Evolutionary conservation across 768 basidiomycete species (phyloP).

Genomic region (Russula sp.): DNA sequence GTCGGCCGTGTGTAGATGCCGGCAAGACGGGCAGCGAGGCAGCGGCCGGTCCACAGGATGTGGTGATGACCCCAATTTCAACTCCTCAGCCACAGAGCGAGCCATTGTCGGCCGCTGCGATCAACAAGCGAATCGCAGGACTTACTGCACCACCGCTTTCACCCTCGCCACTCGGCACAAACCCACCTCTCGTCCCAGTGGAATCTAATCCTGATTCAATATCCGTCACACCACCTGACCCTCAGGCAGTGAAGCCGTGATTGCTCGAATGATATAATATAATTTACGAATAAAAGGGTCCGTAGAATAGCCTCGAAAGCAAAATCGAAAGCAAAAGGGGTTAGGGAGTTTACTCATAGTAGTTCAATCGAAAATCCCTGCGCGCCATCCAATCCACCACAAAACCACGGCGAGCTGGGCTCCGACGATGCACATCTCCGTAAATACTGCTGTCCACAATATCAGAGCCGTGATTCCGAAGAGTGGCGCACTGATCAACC

Average conservation of each 20-base stretch:
- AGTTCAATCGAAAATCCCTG: constrained; percentile 42
- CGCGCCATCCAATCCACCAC: constrained; percentile 76
- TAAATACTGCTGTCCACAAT: constrained; percentile 60
- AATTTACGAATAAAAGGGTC: constrained; percentile 18
- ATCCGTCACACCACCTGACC: not conserved
- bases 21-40: constrained; percentile 13
- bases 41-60: not conserved
- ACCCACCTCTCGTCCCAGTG: constrained; percentile 18
- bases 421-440: constrained; percentile 52
- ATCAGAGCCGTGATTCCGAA: constrained; percentile 60
- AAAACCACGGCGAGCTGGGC: constrained; percentile 51
- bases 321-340: constrained; percentile 7
- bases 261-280: constrained; percentile 15
- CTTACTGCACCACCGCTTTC: constrained; percentile 4
- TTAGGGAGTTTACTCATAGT: not conserved
- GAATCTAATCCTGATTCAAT: constrained; percentile 8
- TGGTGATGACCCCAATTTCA: not conserved
- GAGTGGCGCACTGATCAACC: constrained; percentile 57
- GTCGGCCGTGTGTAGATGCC: constrained; percentile 53
- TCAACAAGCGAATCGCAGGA: constrained; percentile 10
- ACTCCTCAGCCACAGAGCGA: constrained; percentile 6
- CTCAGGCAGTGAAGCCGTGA: constrained; percentile 1
- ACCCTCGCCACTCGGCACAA: constrained; percentile 13
- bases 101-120: not conserved
- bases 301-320: constrained; percentile 2